A percentile compares a stretch with the other conserved stretches of the same genome.
Conservation (phyloP, 1,284 basidiomycete species). For the Caloboletus inedulis region DNA sequence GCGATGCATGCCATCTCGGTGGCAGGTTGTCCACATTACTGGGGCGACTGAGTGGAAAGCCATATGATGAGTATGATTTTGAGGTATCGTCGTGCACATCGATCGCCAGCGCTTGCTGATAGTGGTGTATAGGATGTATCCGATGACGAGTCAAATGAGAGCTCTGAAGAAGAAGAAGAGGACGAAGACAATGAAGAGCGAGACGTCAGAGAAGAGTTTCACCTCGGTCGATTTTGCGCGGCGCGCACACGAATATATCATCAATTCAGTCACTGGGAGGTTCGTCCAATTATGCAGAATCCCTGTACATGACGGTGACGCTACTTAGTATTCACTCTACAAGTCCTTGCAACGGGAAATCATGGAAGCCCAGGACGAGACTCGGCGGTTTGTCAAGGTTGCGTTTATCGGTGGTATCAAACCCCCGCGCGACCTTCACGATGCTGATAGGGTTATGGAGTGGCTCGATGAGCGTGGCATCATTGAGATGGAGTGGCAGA, state of each 20-base stretch:
- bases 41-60: conserved; percentile 54
- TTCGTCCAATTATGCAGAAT: conserved; percentile 33
- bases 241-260: conserved; percentile 68
- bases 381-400: conserved; percentile 51
- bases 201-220: conserved; percentile 33
- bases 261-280: conserved; percentile 83
- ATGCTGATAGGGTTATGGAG: conserved; percentile 75
- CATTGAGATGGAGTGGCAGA: conserved; percentile 67
- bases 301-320: conserved; percentile 5
- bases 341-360: conserved; percentile 53
- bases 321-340: conserved; percentile 58
- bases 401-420: conserved; percentile 49
- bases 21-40: conserved; percentile 60
- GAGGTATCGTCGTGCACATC: conserved; percentile 36
- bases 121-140: conserved; percentile 14
- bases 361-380: conserved; percentile 37
- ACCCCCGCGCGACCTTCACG: conserved; percentile 60
- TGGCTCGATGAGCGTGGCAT: conserved; percentile 75
- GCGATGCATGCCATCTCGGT: conserved; percentile 78
- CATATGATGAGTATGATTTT: conserved; percentile 61
- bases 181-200: conserved; percentile 32
- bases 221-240: conserved; percentile 76
- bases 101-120: conserved; percentile 4
- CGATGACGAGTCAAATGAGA: conserved; percentile 18
- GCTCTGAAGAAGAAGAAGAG: conserved; percentile 17